These are phyloP conservation scores for Colletotrichum musicola DNA, from an alignment of 2,329 filamentous ascomycete species.

Conservation along the genomic window DNA sequence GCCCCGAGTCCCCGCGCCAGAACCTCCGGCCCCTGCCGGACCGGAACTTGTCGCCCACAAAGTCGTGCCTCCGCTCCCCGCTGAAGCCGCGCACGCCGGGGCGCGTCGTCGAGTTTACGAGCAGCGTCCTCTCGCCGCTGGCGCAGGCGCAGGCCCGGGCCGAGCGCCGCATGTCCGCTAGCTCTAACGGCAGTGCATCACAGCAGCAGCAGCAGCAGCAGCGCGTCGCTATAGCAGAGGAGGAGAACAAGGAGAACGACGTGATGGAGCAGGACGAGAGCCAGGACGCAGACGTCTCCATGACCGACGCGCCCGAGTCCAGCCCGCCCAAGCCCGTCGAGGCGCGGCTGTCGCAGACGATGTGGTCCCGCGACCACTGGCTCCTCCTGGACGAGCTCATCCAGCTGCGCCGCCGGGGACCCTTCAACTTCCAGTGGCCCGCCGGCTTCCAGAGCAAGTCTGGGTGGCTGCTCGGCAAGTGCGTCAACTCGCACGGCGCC, in stretches of 20 bases:
- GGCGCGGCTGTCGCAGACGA: slow-evolving; percentile 52
- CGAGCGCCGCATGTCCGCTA: slow-evolving; percentile 22
- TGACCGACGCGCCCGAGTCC: slow-evolving; percentile 27
- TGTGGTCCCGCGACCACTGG: slow-evolving; percentile 68
- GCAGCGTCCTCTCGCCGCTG: slow-evolving; percentile 61
- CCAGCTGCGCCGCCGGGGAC: slow-evolving; percentile 59
- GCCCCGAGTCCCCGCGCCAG: slow-evolving; percentile 51
- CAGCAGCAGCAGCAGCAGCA: slow-evolving; percentile 26
- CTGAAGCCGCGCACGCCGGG: slow-evolving; percentile 70
- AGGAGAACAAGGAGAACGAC: slow-evolving; percentile 51
- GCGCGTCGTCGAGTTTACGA: slow-evolving; percentile 69
- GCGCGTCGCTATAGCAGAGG: slow-evolving; percentile 32
- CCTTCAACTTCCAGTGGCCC: slow-evolving; percentile 52
- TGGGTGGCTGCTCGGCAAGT: slow-evolving; percentile 60
- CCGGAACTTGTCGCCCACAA: slow-evolving; percentile 66
- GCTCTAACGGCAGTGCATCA: slow-evolving; percentile 10
- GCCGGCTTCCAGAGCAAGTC: slow-evolving; percentile 45
- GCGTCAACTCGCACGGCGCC: slow-evolving; percentile 60
- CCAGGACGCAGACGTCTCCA: slow-evolving; percentile 31
- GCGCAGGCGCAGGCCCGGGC: slow-evolving; percentile 52
- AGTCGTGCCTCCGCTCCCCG: slow-evolving; percentile 69
- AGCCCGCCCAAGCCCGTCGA: slow-evolving; percentile 8
- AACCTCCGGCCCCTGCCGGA: slow-evolving; percentile 61
- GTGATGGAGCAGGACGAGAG: slow-evolving; percentile 41
- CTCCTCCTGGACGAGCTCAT: slow-evolving; percentile 64